phyloP scores from a whole-genome alignment of 1,284 basidiomycete species.

The Cryptococcus depauperatus region DNA sequence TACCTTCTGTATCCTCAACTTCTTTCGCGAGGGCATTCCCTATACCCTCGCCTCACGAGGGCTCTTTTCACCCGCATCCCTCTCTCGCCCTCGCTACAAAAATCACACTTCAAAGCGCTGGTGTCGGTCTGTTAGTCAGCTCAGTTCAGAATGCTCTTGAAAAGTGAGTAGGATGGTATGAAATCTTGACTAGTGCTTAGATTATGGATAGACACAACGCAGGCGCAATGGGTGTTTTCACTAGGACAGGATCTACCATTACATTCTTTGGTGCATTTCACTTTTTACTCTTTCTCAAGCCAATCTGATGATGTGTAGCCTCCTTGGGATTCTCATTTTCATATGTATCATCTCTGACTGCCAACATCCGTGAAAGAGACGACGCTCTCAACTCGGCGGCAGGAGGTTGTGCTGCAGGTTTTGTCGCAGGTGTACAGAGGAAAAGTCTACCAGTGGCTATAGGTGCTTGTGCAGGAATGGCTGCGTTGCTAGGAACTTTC shows the following conservation, averaged over 20 bases:
- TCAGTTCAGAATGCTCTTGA: constrained; percentile 77
- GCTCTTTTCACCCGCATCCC: constrained; percentile 35
- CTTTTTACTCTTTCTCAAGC: constrained; percentile 5
- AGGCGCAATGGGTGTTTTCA: constrained; percentile 80
- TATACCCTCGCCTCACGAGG: constrained; percentile 33
- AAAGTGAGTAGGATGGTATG: constrained; percentile 32
- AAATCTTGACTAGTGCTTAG: too few species aligned
- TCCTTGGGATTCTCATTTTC: constrained; percentile 88
- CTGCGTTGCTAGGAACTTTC: constrained; percentile 71
- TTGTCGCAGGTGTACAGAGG: constrained; percentile 76
- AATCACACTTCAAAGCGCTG: constrained; percentile 60
- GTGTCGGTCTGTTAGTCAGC: constrained; percentile 68
- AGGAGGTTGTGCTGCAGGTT: constrained; percentile 87
- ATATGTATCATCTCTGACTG: constrained; percentile 67
- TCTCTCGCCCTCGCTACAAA: constrained; percentile 48
- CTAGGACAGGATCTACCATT: constrained; percentile 67
- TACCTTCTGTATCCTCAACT: constrained; percentile 25
- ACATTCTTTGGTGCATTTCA: constrained; percentile 64
- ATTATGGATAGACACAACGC: constrained; percentile 53
- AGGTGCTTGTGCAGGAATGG: constrained; percentile 71
- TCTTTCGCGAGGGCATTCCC: constrained; percentile 25
- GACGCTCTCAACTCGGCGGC: constrained; percentile 77
- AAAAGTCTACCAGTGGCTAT: constrained; percentile 77
- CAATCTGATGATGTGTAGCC: constrained; percentile 48
- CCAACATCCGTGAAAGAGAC: constrained; percentile 71